phyloP scores from a whole-genome alignment of 768 basidiomycete species.

The Pisolithus orientalis region DNA sequence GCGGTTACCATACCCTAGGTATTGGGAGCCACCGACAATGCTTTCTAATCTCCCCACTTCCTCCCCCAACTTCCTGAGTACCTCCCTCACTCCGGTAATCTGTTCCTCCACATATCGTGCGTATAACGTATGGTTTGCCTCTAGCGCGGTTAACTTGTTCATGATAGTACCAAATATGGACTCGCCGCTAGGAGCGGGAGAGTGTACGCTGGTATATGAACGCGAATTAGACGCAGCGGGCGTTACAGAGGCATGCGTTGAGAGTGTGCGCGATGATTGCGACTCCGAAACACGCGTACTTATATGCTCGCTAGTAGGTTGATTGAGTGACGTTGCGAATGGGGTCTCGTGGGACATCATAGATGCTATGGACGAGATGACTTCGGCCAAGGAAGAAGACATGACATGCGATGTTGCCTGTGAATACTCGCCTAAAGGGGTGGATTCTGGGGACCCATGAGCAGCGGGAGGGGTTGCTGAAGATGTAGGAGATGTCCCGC shows the following conservation, averaged over 20 bases:
- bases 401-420: neutral
- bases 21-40: constrained; percentile 44
- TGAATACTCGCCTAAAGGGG: neutral
- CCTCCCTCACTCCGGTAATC: constrained; percentile 63
- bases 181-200: constrained; percentile 46
- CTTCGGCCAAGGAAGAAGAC: constrained; percentile 13
- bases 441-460: neutral
- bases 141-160: constrained; percentile 81
- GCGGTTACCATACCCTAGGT: neutral
- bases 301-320: neutral
- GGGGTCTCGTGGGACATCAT: neutral
- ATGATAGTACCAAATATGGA: constrained; percentile 96
- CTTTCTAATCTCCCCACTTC: constrained; percentile 76
- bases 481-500: neutral
- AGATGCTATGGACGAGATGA: constrained; percentile 13
- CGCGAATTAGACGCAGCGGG: neutral
- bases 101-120: constrained; percentile 89
- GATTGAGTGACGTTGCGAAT: neutral
- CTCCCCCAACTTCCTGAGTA: constrained; percentile 68
- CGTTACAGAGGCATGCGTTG: constrained; percentile 3
- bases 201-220: constrained; percentile 4
- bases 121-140: constrained; percentile 82
- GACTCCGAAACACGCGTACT: constrained; percentile 5
- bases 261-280: neutral
- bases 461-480: neutral